Conservation (phyloP, 768 basidiomycete genomes). For the Suillus tomentosus region DNA sequence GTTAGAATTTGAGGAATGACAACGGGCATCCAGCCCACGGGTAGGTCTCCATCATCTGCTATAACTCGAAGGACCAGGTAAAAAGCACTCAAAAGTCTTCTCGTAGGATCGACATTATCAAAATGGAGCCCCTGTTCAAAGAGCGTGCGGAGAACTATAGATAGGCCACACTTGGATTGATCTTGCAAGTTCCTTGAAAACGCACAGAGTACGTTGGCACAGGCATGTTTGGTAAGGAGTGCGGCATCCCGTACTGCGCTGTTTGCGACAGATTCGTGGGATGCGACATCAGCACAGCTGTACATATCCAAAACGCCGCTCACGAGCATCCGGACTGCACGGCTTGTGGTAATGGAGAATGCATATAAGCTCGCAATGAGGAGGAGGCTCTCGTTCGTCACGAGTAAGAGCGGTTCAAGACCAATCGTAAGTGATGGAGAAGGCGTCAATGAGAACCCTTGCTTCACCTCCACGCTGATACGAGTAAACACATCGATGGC, state of each 20-base stretch:
- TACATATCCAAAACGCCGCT: conserved; percentile 55
- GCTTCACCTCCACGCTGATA: conserved; percentile 54
- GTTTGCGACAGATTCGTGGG: conserved; percentile 21
- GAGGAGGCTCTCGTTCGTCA: conserved; percentile 53
- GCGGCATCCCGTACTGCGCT: conserved; percentile 36
- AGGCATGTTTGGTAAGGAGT: conserved; percentile 47
- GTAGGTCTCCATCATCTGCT: conserved; percentile 36
- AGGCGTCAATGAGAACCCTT: conserved; percentile 48
- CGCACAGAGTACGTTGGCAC: conserved; percentile 48
- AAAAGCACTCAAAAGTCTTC: conserved; percentile 57
- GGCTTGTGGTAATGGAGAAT: conserved; percentile 51
- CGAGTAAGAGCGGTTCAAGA: conserved; percentile 55
- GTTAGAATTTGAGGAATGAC: conserved; percentile 60
- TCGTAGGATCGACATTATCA: conserved; percentile 54
- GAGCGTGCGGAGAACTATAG: conserved; percentile 56
- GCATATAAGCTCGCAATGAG: conserved; percentile 51
- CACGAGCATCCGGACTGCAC: conserved; percentile 47
- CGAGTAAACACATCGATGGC: conserved; percentile 54
- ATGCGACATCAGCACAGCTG: conserved; percentile 49
- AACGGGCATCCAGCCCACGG: conserved; percentile 45
- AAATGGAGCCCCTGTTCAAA: conserved; percentile 48
- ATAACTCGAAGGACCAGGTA: conserved; percentile 59
- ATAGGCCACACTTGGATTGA: conserved; percentile 41
- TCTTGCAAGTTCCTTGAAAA: conserved; percentile 37
- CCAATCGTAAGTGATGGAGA: conserved; percentile 39